Conservation (phyloP, 1,139 yeast species). For the Nakaseomyces nivariensis region DNA sequence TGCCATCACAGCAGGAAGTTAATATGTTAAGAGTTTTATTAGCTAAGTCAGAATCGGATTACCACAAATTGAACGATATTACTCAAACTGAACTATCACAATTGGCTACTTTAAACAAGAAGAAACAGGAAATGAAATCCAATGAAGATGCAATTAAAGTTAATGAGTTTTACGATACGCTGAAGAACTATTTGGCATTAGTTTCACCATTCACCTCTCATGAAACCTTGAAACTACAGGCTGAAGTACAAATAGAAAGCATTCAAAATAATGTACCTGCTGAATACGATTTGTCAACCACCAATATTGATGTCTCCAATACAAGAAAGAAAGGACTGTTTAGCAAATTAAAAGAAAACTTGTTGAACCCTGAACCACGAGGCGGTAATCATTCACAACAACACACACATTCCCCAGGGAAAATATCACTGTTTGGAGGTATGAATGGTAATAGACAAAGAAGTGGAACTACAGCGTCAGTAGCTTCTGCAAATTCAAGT, state of each 20-base stretch:
- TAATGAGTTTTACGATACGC: slow-evolving; percentile 42
- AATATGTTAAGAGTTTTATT: slow-evolving; percentile 54
- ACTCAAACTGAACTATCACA: slow-evolving; percentile 26
- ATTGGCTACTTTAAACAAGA: slow-evolving; percentile 32
- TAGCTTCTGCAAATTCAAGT: background rate
- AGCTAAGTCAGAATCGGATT: slow-evolving; percentile 39
- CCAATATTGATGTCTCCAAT: slow-evolving; percentile 56
- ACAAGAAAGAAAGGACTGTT: slow-evolving; percentile 53
- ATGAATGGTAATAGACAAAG: slow-evolving; percentile 6
- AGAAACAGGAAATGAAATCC: slow-evolving; percentile 30
- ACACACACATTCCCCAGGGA: background rate
- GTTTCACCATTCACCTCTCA: slow-evolving; percentile 58
- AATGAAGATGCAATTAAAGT: slow-evolving; percentile 31
- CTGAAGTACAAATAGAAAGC: slow-evolving; percentile 83
- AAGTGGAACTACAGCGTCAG: slow-evolving; percentile 1
- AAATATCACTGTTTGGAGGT: slow-evolving; percentile 25
- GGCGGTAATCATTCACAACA: slow-evolving; percentile 3
- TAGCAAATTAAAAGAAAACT: slow-evolving; percentile 25
- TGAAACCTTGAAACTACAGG: slow-evolving; percentile 62
- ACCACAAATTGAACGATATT: slow-evolving; percentile 35
- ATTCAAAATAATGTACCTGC: slow-evolving; percentile 60
- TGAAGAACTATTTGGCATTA: slow-evolving; percentile 45
- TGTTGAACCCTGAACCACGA: slow-evolving; percentile 14
- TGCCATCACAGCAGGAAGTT: slow-evolving; percentile 51
- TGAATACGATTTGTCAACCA: slow-evolving; percentile 34